These are phyloP conservation scores for Halteria grandinella DNA, from an alignment of 73 alveolate species.

Conservation along the genomic window DNA sequence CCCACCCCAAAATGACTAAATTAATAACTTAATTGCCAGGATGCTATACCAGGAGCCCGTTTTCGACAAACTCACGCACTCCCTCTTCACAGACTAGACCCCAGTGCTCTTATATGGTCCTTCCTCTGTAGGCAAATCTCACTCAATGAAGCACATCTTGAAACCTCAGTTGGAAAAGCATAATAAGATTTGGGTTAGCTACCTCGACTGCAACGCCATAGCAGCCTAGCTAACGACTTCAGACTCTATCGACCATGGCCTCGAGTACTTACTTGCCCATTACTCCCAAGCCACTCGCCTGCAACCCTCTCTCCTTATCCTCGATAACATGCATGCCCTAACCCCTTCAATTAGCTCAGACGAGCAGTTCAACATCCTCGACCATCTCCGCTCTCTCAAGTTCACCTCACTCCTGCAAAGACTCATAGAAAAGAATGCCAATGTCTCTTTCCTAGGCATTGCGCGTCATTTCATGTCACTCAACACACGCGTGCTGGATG, in stretches of 20 bases:
- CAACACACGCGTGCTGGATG: background rate
- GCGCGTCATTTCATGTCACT: conserved; percentile 29
- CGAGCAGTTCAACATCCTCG: conserved; percentile 15
- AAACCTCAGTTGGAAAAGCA: background rate
- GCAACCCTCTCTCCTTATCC: conserved; percentile 5
- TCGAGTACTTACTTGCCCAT: conserved; percentile 20
- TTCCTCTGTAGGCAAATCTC: conserved; percentile 24
- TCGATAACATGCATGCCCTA: conserved; percentile 26
- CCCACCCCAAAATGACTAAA: too few species aligned
- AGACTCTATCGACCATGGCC: conserved; percentile 9
- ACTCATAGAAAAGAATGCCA: conserved; percentile 7
- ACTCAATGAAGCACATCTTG: background rate
- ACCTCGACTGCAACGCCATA: conserved; percentile 31
- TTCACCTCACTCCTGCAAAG: background rate
- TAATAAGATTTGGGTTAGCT: background rate
- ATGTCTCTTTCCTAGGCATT: conserved; percentile 26
- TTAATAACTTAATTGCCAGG: too few species aligned
- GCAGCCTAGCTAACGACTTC: background rate
- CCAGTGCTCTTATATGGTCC: conserved; percentile 38
- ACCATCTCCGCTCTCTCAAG: conserved; percentile 14
- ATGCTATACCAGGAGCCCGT: too few species aligned
- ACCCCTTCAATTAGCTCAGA: conserved; percentile 3
- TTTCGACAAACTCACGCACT: too few species aligned
- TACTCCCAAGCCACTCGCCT: background rate
- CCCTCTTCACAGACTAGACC: background rate